Evolutionary conservation across 169 alveolate species (phyloP).

Genomic region (Cystoisospora suis): DNA sequence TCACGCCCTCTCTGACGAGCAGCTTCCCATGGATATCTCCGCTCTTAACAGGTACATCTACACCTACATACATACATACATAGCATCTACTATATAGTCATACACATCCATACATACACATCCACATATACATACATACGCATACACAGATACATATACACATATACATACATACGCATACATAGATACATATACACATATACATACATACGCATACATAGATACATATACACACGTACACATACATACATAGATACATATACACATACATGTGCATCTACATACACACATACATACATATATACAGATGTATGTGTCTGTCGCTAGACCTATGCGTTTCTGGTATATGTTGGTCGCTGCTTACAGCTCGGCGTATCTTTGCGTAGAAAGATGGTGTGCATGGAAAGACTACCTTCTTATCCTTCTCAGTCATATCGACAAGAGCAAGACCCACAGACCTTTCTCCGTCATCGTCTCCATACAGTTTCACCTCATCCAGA

Average conservation of each 20-base stretch:
- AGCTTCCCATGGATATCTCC: slow-evolving; percentile 59
- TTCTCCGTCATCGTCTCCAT: no score
- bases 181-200: not conserved
- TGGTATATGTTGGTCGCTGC: no score
- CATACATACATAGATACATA: not conserved
- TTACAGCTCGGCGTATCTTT: no score
- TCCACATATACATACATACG: not conserved
- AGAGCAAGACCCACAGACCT: no score
- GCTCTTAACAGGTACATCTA: slow-evolving; percentile 49
- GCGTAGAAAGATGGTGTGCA: no score
- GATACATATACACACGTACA: not conserved
- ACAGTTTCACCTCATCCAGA: no score
- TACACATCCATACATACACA: not conserved
- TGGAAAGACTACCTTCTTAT: no score
- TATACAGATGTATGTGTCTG: not conserved
- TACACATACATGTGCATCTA: not conserved
- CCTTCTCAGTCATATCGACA: no score
- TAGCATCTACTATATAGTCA: no score
- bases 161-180: not conserved
- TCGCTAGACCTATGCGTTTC: not conserved
- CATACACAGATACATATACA: not conserved
- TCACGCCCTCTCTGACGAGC: slow-evolving; percentile 54
- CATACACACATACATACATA: not conserved
- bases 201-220: not conserved
- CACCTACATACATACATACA: not conserved